Conservation (phyloP, 108 stramenopile species). For the Nitzschia putrida region DNA sequence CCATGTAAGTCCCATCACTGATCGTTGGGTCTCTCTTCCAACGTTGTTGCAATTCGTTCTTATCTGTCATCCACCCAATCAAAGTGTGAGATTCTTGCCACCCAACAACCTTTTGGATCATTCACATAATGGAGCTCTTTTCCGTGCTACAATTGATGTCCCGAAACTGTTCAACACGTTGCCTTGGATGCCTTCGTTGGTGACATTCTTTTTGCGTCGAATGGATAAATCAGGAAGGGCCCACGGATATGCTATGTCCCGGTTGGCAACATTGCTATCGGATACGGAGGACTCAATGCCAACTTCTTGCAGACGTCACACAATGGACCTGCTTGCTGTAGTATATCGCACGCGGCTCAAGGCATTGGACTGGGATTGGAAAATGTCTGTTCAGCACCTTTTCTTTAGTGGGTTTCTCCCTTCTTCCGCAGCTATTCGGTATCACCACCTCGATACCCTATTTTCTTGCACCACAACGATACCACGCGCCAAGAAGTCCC, state of each 20-base stretch:
- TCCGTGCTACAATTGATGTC: background rate
- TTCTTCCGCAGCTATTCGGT: background rate
- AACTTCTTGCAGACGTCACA: background rate
- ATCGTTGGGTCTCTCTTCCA: background rate
- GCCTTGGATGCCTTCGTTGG: constrained; percentile 12
- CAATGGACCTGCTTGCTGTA: constrained; percentile 4
- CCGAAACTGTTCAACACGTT: background rate
- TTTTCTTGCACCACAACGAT: background rate
- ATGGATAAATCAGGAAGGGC: background rate
- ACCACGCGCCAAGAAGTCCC: background rate
- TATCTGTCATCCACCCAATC: no score
- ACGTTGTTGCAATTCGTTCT: no score
- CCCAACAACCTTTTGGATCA: no score
- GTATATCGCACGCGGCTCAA: background rate
- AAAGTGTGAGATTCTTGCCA: no score
- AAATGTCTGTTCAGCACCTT: background rate
- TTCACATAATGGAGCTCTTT: background rate
- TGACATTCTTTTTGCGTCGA: constrained; percentile 6
- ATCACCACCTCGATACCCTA: constrained; percentile 2
- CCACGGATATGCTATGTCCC: background rate
- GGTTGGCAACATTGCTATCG: background rate
- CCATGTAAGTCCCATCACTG: background rate
- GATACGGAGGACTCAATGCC: background rate
- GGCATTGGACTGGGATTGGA: background rate
- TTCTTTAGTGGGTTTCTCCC: constrained; percentile 2